Conservation (phyloP, 2,329 filamentous ascomycete genomes). For the Aureobasidium musti region DNA sequence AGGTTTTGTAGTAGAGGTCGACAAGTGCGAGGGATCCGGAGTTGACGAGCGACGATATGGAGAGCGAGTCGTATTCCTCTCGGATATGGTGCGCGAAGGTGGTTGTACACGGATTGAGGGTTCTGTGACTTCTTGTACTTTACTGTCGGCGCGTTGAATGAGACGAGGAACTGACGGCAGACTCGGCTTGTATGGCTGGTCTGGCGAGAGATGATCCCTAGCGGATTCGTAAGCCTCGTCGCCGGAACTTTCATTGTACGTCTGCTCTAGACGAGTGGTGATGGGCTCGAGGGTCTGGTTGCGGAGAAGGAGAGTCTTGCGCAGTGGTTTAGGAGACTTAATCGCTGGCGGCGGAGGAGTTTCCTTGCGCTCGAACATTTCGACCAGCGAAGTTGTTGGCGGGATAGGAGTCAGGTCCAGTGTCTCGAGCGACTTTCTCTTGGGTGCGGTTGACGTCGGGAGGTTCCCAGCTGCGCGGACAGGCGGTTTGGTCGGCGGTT, state of each 20-base stretch:
- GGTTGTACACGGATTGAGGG: slow-evolving; percentile 22
- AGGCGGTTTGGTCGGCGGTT: background rate
- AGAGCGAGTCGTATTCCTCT: slow-evolving; percentile 1
- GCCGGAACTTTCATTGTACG: slow-evolving; percentile 32
- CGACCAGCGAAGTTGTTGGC: slow-evolving; percentile 65
- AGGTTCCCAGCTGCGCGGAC: background rate
- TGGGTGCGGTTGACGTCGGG: background rate
- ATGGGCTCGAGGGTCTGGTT: slow-evolving; percentile 20
- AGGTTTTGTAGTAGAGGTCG: slow-evolving; percentile 43
- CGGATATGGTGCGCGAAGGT: slow-evolving; percentile 10
- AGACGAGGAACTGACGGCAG: slow-evolving; percentile 43
- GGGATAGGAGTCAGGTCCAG: slow-evolving; percentile 61
- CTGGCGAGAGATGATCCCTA: slow-evolving; percentile 29
- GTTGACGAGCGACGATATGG: slow-evolving; percentile 34
- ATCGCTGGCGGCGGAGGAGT: slow-evolving; percentile 27
- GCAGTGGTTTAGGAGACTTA: slow-evolving; percentile 47
- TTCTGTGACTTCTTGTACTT: background rate
- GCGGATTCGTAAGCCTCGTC: slow-evolving; percentile 36
- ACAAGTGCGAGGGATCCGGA: slow-evolving; percentile 39
- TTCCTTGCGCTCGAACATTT: slow-evolving; percentile 64
- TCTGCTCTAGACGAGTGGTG: slow-evolving; percentile 14
- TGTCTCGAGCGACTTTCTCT: slow-evolving; percentile 13
- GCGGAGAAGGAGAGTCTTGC: slow-evolving; percentile 31
- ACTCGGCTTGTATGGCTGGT: slow-evolving; percentile 35
- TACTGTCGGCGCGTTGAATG: slow-evolving; percentile 32